Evolutionary conservation across 768 basidiomycete genomes (phyloP), one percentile per base, ranked within the genome.

Genomic region (Tephrocybe rancida): DNA sequence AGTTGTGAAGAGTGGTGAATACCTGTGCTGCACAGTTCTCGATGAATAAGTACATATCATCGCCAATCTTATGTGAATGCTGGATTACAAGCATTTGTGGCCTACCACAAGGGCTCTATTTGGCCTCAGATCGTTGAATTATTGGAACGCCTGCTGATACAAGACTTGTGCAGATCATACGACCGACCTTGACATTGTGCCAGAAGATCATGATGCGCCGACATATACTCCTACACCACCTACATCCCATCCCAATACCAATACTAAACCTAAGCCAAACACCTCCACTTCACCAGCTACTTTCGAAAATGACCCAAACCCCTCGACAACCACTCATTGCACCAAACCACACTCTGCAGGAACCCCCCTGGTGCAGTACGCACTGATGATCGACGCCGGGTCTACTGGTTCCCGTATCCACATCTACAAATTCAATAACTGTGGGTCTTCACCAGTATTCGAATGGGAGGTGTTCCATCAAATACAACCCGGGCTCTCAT

Each of bases 401-500:
- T 98, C 95, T 16, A 97, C 95, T 0, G 97, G 96, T 18, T 97
- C 95, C 0, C 85, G 97, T 16, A 95, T 98, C 64, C 97, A 99
- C 78, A 81, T 98, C 27, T 99, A 98, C 86, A 98, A 97, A 67
- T 98, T 98, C 84, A 81, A 96, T 80, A 87, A 94, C 75, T 95
- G 94, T 74, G 76, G 78, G 0, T 68, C 86, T 0, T 83, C 88
- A 0, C 86, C 94, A 1, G 66, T 76, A 19, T 91, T 90, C 70
- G 96, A 98, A 67, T 95, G 95, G 75, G 97, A 99, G 66, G 88
- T 90, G 6, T 98, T 98, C 80, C 82, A 82, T 64, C 82, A 85
- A 78, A 85, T 80, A 6, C 78, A 88, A 24, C 92, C 92, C 0
- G 95, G 96, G 0, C 74, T 98, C 2, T 92, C 90, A 0, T 64